Base-by-base conservation (phyloP, 1,139 yeast species). In the Taiozyma sp. region DNA sequence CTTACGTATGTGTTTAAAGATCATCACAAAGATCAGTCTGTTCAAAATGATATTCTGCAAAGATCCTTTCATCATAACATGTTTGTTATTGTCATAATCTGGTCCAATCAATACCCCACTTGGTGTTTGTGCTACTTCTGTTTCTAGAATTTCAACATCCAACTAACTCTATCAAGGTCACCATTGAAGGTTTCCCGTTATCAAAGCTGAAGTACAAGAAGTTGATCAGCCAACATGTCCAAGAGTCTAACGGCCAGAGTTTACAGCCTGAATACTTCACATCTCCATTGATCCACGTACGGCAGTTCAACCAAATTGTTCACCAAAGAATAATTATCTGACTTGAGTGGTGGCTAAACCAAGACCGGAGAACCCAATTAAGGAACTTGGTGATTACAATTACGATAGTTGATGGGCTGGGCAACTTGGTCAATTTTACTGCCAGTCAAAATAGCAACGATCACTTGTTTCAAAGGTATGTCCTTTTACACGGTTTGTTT, bases 41-140 rank as follows among this genome's bases (percentile, higher is more conserved):
- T 92, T 53, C 99, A 93, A 77, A 93, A 89, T 69, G 99, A 87
- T 93, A 63, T 79, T 81, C 97, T 61, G 99, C 99, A 57, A 93
- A 99, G 99, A 97, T 93, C 19, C 19, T 19, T 19, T 19, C 19
- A 19, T 19, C 19, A 19, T 61, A 93, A 93, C 69, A 93, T 93
- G 99, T 19, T 81, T 93, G 78, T 79, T 93, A 70, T 78, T 93
- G 59, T 92, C 98, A 27, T 87, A 98, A n/a, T 89, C 97, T 55
- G 99, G 99, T 74, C 99, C 99, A 57, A 91, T 92, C 71, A 92
- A 92, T 81, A 93, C 99, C 32, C 98, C 99, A 51, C 99, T 93
- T 54, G 99, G 97, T 76, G 99, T 99, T 47, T 93, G 99, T 80
- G 99, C 99, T 49, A 93, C 99, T 61, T 95, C 99, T 53, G 87